These are phyloP conservation scores for Chrysosporium keratinophilum DNA, from an alignment of 2,329 filamentous ascomycete species.

Conservation along the genomic window DNA sequence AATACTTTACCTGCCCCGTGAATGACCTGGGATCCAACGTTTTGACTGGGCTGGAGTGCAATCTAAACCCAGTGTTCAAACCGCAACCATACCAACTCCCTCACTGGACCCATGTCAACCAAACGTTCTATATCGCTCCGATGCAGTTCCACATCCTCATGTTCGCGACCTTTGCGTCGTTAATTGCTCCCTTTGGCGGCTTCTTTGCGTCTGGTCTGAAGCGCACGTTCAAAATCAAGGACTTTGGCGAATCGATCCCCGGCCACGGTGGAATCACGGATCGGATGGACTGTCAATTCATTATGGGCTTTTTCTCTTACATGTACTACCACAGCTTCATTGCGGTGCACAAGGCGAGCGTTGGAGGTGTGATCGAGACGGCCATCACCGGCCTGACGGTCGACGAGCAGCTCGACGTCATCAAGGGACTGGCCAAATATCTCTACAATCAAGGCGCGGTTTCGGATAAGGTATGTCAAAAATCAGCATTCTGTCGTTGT, in stretches of 20 bases:
- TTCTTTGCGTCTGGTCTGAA: slow-evolving; percentile 98
- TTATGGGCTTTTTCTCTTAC: slow-evolving; percentile 97
- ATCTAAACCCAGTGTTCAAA: slow-evolving; percentile 82
- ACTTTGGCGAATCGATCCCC: slow-evolving; percentile 96
- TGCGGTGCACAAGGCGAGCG: slow-evolving; percentile 70
- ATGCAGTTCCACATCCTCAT: slow-evolving; percentile 90
- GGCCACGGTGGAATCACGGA: slow-evolving; percentile 97
- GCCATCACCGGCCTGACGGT: slow-evolving; percentile 79
- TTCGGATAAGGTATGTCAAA: slow-evolving; percentile 40
- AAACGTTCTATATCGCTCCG: slow-evolving; percentile 65
- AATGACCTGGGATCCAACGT: slow-evolving; percentile 92
- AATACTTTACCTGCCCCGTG: slow-evolving; percentile 97
- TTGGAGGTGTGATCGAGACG: slow-evolving; percentile 79
- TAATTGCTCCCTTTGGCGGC: slow-evolving; percentile 93
- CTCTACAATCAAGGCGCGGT: slow-evolving; percentile 53
- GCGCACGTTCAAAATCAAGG: slow-evolving; percentile 99
- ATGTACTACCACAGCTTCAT: slow-evolving; percentile 99
- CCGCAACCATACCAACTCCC: slow-evolving; percentile 64
- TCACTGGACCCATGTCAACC: slow-evolving; percentile 59
- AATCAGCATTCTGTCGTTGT: neutral
- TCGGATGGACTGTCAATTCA: slow-evolving; percentile 99
- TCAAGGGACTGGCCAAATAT: slow-evolving; percentile 53
- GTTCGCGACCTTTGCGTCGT: slow-evolving; percentile 84
- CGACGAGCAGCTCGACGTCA: slow-evolving; percentile 79
- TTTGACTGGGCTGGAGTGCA: slow-evolving; percentile 80